These are phyloP conservation scores for Anisogramma anomala DNA, from an alignment of 2,329 filamentous ascomycete species.

Conservation along the genomic window DNA sequence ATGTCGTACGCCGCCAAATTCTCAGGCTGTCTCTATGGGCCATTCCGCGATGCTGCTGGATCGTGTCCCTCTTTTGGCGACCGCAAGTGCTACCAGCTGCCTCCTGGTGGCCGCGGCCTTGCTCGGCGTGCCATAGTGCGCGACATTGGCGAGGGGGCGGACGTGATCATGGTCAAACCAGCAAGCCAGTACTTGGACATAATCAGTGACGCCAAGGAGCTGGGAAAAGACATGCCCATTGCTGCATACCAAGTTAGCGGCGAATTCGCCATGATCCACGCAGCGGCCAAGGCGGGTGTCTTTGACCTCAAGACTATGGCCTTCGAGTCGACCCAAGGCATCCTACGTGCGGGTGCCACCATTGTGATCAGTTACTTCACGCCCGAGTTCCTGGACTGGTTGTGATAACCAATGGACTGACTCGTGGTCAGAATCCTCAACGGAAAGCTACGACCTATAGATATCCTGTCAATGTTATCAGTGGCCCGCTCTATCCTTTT, in stretches of 20 bases:
- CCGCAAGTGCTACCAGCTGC: conserved; percentile 91
- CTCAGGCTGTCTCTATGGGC: conserved; percentile 89
- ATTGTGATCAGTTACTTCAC: conserved; percentile 94
- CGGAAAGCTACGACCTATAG: conserved; percentile 1
- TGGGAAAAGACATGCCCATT: conserved; percentile 81
- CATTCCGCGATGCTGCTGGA: conserved; percentile 92
- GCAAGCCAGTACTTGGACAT: conserved; percentile 94
- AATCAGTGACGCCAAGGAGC: conserved; percentile 91
- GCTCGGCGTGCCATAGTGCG: conserved; percentile 80
- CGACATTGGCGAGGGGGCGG: conserved; percentile 86
- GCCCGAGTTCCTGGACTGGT: conserved; percentile 63
- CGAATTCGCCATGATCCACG: conserved; percentile 97
- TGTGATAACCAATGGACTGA: conserved; percentile 31
- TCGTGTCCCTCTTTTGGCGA: conserved; percentile 88
- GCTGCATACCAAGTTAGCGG: conserved; percentile 96
- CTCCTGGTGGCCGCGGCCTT: conserved; percentile 80
- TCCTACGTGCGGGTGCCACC: conserved; percentile 80
- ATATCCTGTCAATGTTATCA: conserved; percentile 3
- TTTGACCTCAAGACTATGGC: conserved; percentile 94
- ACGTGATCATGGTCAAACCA: conserved; percentile 99
- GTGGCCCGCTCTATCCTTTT: background rate
- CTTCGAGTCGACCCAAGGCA: conserved; percentile 87
- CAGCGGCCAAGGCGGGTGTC: conserved; percentile 86
- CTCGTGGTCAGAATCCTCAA: background rate
- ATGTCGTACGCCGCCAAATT: conserved; percentile 99